Evolutionary conservation across 208 protist genomes (phyloP), one percentile per base, ranked within the genome.

Genomic region (Herpetomonas samuelpessoai): DNA sequence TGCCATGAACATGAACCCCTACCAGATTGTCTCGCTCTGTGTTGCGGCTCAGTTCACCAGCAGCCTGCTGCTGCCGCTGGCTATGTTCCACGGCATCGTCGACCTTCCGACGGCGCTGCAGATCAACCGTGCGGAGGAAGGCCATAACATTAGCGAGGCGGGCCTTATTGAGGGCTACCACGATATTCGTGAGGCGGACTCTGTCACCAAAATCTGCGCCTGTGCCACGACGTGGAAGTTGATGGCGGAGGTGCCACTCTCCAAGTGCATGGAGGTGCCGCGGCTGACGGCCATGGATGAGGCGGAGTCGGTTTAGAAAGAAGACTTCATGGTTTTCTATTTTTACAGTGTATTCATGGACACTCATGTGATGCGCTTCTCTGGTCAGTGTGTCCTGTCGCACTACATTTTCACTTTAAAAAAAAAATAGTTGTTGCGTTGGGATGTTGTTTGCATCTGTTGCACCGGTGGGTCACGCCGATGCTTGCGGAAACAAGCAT

Each of bases 41-140:
- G 92, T 97, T n/a, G 76, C 89, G 41, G 82, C 86, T 26, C 92
- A 97, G 75, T 96, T 93, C 75, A 97, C 89, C 46, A 92, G 88
- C 66, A 96, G 89, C 52, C 75, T 97, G 18, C 54, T 97, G 38
- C 77, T 97, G 27, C 89, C 92, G 25, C 74, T 97, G 16, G 89
- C 92, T 6, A 70, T 95, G 46, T 90, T 93, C 54, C 54, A 90
- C 57, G 67, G 73, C 26, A 69, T 91, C 24, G 72, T 94, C 21
- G 81, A 91, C 62, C 68, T 93, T 1, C 80, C 79, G 38, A 88
- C 81, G 1, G 83, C 86, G 6, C 67, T 97, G 29, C 54, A 58
- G 25, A 96, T 96, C 59, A 97, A 94, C 68, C 65, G 76, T 2
- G 80, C 86, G 3, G 92, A 97, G 73, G 92, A 97, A 60, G 25